phyloP scores from a whole-genome alignment of 1,284 basidiomycete species.

The Leccinum pallidistipes region DNA sequence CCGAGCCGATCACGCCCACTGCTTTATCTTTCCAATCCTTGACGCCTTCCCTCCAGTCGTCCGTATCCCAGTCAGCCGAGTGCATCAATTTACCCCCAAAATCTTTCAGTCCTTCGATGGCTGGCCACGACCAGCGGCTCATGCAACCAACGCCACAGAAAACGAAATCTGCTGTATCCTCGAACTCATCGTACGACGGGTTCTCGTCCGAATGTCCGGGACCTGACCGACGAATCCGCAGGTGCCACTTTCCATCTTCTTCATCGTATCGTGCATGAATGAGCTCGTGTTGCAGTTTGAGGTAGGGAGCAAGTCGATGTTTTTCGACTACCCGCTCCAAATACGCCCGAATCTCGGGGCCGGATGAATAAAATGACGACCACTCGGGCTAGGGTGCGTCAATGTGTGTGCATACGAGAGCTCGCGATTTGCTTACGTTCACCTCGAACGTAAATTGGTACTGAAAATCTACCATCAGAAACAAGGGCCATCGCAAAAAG shows the following conservation, averaged over 20 bases:
- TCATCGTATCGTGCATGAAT: slow-evolving; percentile 50
- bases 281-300: slow-evolving; percentile 41
- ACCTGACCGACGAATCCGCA: slow-evolving; percentile 45
- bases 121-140: slow-evolving; percentile 59
- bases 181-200: slow-evolving; percentile 41
- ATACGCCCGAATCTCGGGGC: slow-evolving; percentile 56
- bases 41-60: slow-evolving; percentile 46
- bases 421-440: slow-evolving; percentile 38
- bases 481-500: not conserved
- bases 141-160: slow-evolving; percentile 42
- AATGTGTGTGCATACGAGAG: not conserved
- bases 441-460: slow-evolving; percentile 60
- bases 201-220: slow-evolving; percentile 16
- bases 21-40: slow-evolving; percentile 53
- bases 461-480: slow-evolving; percentile 31
- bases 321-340: slow-evolving; percentile 56
- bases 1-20: slow-evolving; percentile 60
- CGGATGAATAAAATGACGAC: slow-evolving; percentile 60
- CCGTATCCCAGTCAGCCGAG: slow-evolving; percentile 56
- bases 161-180: slow-evolving; percentile 53
- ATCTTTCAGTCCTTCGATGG: slow-evolving; percentile 50
- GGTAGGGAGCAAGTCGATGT: slow-evolving; percentile 53
- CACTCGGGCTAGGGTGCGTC: slow-evolving; percentile 46
- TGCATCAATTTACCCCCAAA: slow-evolving; percentile 56
- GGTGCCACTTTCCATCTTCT: slow-evolving; percentile 50